Evolutionary conservation across 2,329 filamentous ascomycete genomes (phyloP).

Genomic region (Zasmidium angulare): DNA sequence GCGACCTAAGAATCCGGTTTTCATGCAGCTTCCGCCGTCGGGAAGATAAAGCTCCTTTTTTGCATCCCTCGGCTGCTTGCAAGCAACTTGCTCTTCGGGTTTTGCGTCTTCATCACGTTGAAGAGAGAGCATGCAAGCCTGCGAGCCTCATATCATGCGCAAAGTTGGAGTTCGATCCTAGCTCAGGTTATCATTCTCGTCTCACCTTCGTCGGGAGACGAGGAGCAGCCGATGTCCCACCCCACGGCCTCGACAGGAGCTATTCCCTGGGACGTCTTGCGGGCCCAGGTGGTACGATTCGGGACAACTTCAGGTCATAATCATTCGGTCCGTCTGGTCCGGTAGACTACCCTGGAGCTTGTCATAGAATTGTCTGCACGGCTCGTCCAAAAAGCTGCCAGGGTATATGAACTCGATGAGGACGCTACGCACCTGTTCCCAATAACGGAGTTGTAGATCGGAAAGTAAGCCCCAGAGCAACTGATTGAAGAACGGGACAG

Average conservation of each 20-base stretch:
- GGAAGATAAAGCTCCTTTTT: background rate
- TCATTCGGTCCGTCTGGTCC: background rate
- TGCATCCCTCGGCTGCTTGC: background rate
- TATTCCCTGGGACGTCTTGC: too few species aligned
- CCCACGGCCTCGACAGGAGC: too few species aligned
- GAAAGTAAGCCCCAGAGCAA: constrained; percentile 25
- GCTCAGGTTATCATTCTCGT: too few species aligned
- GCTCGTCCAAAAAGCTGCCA: constrained; percentile 34
- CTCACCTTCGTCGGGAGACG: too few species aligned
- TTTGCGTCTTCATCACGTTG: background rate
- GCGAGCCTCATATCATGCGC: too few species aligned
- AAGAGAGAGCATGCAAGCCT: too few species aligned
- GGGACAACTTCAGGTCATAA: background rate
- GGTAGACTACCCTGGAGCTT: constrained; percentile 16
- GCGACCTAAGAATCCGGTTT: background rate
- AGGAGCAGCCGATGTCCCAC: too few species aligned
- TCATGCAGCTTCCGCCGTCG: background rate
- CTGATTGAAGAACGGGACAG: constrained; percentile 25
- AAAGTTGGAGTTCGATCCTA: too few species aligned
- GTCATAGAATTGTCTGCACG: constrained; percentile 33
- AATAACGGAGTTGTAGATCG: constrained; percentile 30
- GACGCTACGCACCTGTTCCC: constrained; percentile 34
- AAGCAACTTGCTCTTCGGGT: background rate
- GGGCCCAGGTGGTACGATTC: too few species aligned
- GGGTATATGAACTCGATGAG: constrained; percentile 37